A percentile compares a stretch with the other conserved stretches of the same genome.
phyloP scores from a whole-genome alignment of 257 asterid genomes.

The Solanum arcanum region DNA sequence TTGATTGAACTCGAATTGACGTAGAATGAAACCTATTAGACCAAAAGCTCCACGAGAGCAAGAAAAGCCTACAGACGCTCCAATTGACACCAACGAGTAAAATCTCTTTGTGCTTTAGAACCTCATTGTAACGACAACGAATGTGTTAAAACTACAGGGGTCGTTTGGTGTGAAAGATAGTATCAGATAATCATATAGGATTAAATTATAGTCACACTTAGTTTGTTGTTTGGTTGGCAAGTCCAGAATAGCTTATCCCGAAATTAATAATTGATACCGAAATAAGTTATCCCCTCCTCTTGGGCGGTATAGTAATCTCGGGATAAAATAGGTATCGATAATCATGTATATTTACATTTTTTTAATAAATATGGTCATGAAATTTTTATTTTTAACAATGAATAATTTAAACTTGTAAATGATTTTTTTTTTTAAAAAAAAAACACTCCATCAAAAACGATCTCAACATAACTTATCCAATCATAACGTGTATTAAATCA shows the following conservation, averaged over 20 bases:
- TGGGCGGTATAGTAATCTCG: too few relatives aligned
- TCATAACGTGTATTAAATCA: too few relatives aligned
- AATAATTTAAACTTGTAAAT: too few relatives aligned
- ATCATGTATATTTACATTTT: too few relatives aligned
- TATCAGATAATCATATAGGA: not conserved
- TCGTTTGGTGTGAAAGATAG: not conserved
- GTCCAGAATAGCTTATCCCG: not conserved
- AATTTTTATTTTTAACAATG: too few relatives aligned
- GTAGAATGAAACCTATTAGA: not conserved
- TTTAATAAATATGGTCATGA: too few relatives aligned
- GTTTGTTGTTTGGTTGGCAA: not conserved
- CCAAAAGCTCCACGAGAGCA: not conserved
- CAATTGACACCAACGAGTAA: not conserved
- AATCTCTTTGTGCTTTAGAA: not conserved
- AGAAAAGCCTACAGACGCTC: not conserved
- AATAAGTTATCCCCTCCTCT: too few relatives aligned
- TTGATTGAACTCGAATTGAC: not conserved
- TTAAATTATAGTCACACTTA: not conserved
- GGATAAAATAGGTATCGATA: too few relatives aligned
- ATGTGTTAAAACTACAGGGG: not conserved
- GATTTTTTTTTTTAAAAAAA: too few relatives aligned
- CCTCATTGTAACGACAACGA: accelerated
- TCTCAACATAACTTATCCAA: too few relatives aligned
- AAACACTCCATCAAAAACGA: too few relatives aligned
- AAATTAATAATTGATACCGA: too few relatives aligned